These are phyloP conservation scores for Blastobotrys attinorum DNA, from an alignment of 805 yeast species.

Conservation along the genomic window DNA sequence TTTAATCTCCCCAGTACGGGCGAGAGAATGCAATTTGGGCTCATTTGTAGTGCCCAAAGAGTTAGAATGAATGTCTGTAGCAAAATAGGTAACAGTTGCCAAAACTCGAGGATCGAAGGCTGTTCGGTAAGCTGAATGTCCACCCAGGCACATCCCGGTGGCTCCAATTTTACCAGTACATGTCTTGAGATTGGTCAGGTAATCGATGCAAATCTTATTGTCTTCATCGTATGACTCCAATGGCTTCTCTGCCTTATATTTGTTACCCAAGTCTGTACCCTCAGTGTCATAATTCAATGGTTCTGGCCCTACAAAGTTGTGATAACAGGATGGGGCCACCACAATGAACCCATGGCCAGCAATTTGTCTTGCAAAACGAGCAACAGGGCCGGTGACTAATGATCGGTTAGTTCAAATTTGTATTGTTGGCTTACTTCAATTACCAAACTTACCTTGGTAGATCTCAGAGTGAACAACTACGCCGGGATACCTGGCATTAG, in stretches of 20 bases:
- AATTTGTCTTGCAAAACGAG: conserved; percentile 67
- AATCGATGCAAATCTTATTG: conserved; percentile 53
- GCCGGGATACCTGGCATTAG: conserved; percentile 74
- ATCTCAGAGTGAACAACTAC: conserved; percentile 74
- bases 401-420: not conserved
- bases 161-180: conserved; percentile 71
- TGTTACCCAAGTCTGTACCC: conserved; percentile 72
- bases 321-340: conserved; percentile 74
- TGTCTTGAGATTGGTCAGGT: conserved; percentile 47
- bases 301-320: conserved; percentile 57
- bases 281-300: conserved; percentile 60
- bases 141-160: conserved; percentile 85
- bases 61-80: conserved; percentile 69
- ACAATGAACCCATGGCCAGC: conserved; percentile 75
- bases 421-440: not conserved
- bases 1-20: conserved; percentile 46
- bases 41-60: conserved; percentile 55
- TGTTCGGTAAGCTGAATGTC: conserved; percentile 68
- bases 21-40: conserved; percentile 50
- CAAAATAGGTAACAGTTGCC: conserved; percentile 70
- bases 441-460: conserved; percentile 44
- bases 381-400: conserved; percentile 65
- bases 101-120: conserved; percentile 55
- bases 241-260: conserved; percentile 58
- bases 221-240: conserved; percentile 72